These are phyloP conservation scores for Chimonanthus salicifolius DNA, from an alignment of 164 flowering plant genomes.

Conservation along the genomic window DNA sequence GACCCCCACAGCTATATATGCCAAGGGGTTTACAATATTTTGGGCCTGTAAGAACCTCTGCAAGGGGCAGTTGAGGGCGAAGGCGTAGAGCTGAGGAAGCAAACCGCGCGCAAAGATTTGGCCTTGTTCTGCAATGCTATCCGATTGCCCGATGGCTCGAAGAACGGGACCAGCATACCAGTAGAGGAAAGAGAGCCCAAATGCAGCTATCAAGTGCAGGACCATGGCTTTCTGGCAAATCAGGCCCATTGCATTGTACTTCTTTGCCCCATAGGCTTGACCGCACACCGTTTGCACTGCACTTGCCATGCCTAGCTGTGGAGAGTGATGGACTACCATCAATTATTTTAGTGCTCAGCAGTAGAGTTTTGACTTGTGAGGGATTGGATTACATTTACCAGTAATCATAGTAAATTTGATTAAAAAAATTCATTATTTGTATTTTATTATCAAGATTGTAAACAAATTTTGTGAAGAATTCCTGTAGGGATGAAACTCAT, in stretches of 20 bases:
- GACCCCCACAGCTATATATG: conserved; percentile 59
- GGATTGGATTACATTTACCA: background rate
- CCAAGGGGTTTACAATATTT: conserved; percentile 72
- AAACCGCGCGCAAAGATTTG: conserved; percentile 65
- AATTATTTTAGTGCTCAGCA: background rate
- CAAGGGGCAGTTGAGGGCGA: conserved; percentile 65
- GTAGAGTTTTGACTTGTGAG: background rate
- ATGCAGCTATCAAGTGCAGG: conserved; percentile 56
- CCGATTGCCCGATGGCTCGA: conserved; percentile 51
- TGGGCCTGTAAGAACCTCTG: conserved; percentile 84
- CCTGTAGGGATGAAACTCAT: too few relatives aligned
- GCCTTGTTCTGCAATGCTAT: conserved; percentile 42
- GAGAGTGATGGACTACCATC: background rate
- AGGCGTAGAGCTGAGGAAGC: conserved; percentile 64
- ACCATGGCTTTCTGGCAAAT: conserved; percentile 71
- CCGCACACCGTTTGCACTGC: conserved; percentile 85
- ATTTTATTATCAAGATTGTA: too few relatives aligned
- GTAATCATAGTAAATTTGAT: too few relatives aligned
- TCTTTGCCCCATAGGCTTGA: conserved; percentile 71
- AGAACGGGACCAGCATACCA: conserved; percentile 59
- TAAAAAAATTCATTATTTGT: too few relatives aligned
- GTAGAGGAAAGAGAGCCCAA: conserved; percentile 53
- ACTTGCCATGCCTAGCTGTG: conserved; percentile 84
- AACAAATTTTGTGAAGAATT: too few relatives aligned
- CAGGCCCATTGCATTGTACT: conserved; percentile 48